These are phyloP conservation scores for Eutypa lata DNA, from an alignment of 2,329 filamentous ascomycete genomes.

Conservation along the genomic window DNA sequence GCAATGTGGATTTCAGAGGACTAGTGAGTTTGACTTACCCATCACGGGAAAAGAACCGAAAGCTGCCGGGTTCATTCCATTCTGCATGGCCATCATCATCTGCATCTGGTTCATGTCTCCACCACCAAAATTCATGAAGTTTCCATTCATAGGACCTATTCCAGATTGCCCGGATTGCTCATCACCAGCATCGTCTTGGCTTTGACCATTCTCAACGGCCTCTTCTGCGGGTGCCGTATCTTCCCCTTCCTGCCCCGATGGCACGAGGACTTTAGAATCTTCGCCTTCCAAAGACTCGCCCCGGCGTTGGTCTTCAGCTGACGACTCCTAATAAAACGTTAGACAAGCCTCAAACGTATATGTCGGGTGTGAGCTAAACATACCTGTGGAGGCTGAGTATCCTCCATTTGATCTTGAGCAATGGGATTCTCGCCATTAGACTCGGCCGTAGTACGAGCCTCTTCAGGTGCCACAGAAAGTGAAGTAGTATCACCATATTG, in stretches of 20 bases:
- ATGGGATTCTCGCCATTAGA: constrained; percentile 1
- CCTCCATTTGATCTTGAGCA: constrained; percentile 8
- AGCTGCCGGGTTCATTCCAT: constrained; percentile 55
- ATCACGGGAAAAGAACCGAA: constrained; percentile 73
- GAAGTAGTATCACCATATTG: constrained; percentile 7
- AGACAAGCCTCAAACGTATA: not conserved
- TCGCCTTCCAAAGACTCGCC: constrained; percentile 8
- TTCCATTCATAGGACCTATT: constrained; percentile 38
- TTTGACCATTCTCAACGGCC: constrained; percentile 23
- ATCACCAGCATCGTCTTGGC: constrained; percentile 27
- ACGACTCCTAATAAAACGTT: constrained; percentile 7
- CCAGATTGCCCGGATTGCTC: constrained; percentile 26
- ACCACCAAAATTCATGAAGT: constrained; percentile 61
- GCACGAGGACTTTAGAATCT: constrained; percentile 15
- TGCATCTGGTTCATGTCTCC: constrained; percentile 76
- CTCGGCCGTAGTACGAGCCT: not conserved
- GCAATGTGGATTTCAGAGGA: constrained; percentile 9
- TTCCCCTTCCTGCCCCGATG: constrained; percentile 14
- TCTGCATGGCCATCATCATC: constrained; percentile 75
- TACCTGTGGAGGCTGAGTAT: constrained; percentile 14
- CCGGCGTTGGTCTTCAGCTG: constrained; percentile 6
- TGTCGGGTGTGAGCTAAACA: not conserved
- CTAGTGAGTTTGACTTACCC: constrained; percentile 58
- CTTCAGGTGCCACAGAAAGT: not conserved
- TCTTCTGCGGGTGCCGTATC: constrained; percentile 25